Evolutionary conservation across 768 basidiomycete genomes (phyloP).

Genomic region (Clathrus columnatus): DNA sequence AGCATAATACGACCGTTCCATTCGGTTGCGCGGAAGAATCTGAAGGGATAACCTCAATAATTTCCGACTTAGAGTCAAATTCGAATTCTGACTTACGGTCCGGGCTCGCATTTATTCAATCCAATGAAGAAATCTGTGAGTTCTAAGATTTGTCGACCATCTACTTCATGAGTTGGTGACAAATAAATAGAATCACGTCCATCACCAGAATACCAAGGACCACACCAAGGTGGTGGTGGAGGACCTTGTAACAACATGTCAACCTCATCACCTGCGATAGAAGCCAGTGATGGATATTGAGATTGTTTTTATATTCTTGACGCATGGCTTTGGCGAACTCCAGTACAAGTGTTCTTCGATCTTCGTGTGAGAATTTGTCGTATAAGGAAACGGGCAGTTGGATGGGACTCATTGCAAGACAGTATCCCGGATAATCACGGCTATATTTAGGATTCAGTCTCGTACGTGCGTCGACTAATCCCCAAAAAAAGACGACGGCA

Average conservation of each 20-base stretch:
- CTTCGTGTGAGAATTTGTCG: conserved; percentile 8
- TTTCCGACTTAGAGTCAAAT: not conserved
- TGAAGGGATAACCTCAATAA: not conserved
- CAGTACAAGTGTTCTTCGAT: conserved; percentile 8
- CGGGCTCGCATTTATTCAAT: conserved; percentile 20
- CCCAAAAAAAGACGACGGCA: conserved; percentile 13
- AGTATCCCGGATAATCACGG: conserved; percentile 12
- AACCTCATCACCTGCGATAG: conserved; percentile 12
- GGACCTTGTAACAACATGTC: conserved; percentile 11
- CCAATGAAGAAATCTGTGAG: conserved; percentile 18
- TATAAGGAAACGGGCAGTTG: conserved; percentile 17
- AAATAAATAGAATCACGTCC: conserved; percentile 16
- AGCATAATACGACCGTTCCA: conserved; percentile 20
- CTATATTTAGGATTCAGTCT: conserved; percentile 16
- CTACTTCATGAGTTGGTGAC: conserved; percentile 4
- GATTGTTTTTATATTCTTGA: conserved; percentile 13
- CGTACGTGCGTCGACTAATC: conserved; percentile 17
- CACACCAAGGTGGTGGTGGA: conserved; percentile 12
- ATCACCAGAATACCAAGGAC: conserved; percentile 18
- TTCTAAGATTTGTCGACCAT: conserved; percentile 8
- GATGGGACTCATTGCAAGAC: conserved; percentile 15
- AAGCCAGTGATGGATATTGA: conserved; percentile 13
- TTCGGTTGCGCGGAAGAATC: conserved; percentile 21
- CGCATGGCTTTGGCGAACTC: conserved; percentile 8
- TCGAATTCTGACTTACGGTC: conserved; percentile 18